These are phyloP conservation scores for Penicillium bialowiezense DNA, from an alignment of 495 filamentous ascomycete species.

Conservation along the genomic window DNA sequence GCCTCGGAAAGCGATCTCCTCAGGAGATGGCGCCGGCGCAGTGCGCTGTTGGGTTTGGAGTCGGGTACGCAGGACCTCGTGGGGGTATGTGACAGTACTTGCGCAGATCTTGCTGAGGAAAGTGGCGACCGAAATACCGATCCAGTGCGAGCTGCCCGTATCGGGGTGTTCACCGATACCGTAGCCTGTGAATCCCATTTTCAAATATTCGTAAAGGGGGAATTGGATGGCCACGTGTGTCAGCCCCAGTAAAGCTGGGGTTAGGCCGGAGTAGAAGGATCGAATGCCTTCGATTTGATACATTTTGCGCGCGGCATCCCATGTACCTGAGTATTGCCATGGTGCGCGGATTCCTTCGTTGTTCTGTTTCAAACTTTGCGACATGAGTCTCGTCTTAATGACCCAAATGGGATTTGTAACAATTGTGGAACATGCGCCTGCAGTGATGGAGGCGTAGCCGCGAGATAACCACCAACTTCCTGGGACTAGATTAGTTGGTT, in stretches of 20 bases:
- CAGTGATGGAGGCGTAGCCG: conserved; percentile 77
- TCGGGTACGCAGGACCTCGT: conserved; percentile 90
- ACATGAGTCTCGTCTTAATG: conserved; percentile 97
- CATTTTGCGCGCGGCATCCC: conserved; percentile 94
- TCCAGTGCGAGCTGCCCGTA: conserved; percentile 59
- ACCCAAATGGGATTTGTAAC: conserved; percentile 99
- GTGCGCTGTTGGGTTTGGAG: conserved; percentile 81
- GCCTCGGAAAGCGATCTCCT: conserved; percentile 63
- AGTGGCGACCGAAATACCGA: conserved; percentile 81
- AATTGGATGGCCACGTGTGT: conserved; percentile 98
- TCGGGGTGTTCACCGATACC: conserved; percentile 70
- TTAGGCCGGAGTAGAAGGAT: conserved; percentile 94
- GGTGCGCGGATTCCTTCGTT: conserved; percentile 61
- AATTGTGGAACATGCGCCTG: conserved; percentile 88
- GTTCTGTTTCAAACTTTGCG: conserved; percentile 59
- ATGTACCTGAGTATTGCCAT: conserved; percentile 85
- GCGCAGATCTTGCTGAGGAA: conserved; percentile 93
- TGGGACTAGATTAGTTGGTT: conserved; percentile 22
- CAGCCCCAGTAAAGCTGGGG: conserved; percentile 86
- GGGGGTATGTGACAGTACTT: conserved; percentile 93
- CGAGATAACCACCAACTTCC: conserved; percentile 61
- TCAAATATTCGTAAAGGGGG: conserved; percentile 91
- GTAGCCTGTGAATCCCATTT: conserved; percentile 83
- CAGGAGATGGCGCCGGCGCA: conserved; percentile 37
- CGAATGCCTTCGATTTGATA: conserved; percentile 80